Conservation (phyloP, 2,329 filamentous ascomycete species). For the Epichloe scottii region DNA sequence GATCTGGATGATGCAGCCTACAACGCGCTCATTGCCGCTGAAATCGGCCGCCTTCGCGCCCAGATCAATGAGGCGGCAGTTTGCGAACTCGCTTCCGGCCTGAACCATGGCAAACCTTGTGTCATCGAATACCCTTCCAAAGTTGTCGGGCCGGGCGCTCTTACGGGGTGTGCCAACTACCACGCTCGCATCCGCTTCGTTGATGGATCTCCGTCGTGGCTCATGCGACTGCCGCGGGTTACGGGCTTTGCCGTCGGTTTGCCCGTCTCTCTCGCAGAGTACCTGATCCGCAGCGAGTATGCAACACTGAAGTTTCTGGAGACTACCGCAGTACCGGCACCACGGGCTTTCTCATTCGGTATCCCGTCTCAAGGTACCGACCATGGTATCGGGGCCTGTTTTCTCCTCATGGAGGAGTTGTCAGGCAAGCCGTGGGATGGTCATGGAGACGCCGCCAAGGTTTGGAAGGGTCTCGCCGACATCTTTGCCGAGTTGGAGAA, state of each 20-base stretch:
- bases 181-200: conserved; percentile 17
- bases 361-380: conserved; percentile 7
- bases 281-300: conserved; percentile 15
- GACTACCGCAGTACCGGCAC: conserved; percentile 17
- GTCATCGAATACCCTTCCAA: conserved; percentile 7
- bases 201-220: conserved; percentile 15
- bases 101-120: conserved; percentile 7
- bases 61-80: conserved; percentile 9
- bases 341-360: conserved; percentile 12
- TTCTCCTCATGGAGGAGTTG: conserved; percentile 17
- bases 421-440: conserved; percentile 11
- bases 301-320: conserved; percentile 22
- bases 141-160: conserved; percentile 6
- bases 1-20: conserved; percentile 4
- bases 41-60: conserved; percentile 7
- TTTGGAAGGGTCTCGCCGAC: conserved; percentile 11
- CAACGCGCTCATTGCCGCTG: conserved; percentile 1
- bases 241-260: conserved; percentile 7
- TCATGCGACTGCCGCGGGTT: conserved; percentile 14
- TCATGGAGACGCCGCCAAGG: conserved; percentile 7
- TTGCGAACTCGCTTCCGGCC: conserved; percentile 8
- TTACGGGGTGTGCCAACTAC: conserved; percentile 17
- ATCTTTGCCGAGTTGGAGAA: conserved; percentile 16
- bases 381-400: conserved; percentile 10
- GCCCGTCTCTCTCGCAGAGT: conserved; percentile 12